A percentile compares a stretch with the other conserved stretches of the same genome.
These are phyloP conservation scores for Xylaria sp. DNA, from an alignment of 2,329 filamentous ascomycete genomes.

Conservation along the genomic window DNA sequence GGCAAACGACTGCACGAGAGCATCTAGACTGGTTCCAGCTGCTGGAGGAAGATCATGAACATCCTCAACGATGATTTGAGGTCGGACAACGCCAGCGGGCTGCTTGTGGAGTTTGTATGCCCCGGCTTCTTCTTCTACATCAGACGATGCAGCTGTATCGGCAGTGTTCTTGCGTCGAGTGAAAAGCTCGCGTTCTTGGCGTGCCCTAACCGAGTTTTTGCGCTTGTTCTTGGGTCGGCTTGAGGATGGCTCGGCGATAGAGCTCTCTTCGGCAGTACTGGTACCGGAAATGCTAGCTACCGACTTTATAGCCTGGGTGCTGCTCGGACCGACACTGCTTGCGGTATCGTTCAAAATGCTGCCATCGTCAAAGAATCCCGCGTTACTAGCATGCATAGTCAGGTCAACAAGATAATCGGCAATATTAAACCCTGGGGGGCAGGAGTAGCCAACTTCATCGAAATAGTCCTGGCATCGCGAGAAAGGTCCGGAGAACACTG, in stretches of 20 bases:
- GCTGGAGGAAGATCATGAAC: slow-evolving; percentile 65
- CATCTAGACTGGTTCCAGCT: slow-evolving; percentile 80
- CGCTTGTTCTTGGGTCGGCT: slow-evolving; percentile 72
- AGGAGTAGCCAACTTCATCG: slow-evolving; percentile 87
- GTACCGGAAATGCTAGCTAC: slow-evolving; percentile 81
- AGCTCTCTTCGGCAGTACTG: slow-evolving; percentile 73
- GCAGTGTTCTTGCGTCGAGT: slow-evolving; percentile 75
- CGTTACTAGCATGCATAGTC: slow-evolving; percentile 88
- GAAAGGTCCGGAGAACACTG: slow-evolving; percentile 94
- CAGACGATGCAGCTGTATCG: slow-evolving; percentile 67
- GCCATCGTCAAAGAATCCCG: slow-evolving; percentile 64
- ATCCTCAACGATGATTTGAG: slow-evolving; percentile 71
- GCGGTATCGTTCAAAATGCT: slow-evolving; percentile 59
- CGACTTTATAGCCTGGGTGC: slow-evolving; percentile 86
- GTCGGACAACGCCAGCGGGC: slow-evolving; percentile 50
- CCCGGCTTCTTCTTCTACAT: slow-evolving; percentile 58
- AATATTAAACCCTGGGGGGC: slow-evolving; percentile 97
- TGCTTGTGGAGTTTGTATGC: slow-evolving; percentile 59
- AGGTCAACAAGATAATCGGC: slow-evolving; percentile 97
- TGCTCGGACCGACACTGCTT: slow-evolving; percentile 76
- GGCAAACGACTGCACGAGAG: slow-evolving; percentile 76
- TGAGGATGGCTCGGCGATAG: slow-evolving; percentile 60
- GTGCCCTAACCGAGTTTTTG: slow-evolving; percentile 79
- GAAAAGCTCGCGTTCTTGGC: slow-evolving; percentile 89
- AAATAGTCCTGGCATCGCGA: slow-evolving; percentile 90